Conservation (phyloP, 306 rosid species). For the Chamaecrista fasciculata region DNA sequence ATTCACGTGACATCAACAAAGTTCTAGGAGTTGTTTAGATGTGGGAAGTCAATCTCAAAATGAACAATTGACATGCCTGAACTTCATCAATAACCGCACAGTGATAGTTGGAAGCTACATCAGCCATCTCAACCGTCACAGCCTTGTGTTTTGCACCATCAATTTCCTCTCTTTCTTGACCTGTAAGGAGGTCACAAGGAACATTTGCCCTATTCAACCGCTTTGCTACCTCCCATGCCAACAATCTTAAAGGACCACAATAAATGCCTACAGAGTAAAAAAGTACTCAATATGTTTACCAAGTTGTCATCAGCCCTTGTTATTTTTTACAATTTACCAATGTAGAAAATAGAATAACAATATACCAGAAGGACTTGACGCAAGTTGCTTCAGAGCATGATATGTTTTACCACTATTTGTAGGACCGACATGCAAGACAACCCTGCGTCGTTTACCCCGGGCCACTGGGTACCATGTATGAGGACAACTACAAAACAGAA, state of each 20-base stretch:
- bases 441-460: conserved; percentile 67
- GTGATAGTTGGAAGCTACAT: conserved; percentile 60
- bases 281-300: conserved; percentile 10
- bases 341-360: conserved; percentile 21
- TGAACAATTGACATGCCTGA: conserved; percentile 61
- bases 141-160: conserved; percentile 90
- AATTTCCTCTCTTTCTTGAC: conserved; percentile 85
- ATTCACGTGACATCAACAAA: background rate
- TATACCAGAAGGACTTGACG: conserved; percentile 83
- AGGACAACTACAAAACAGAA: conserved; percentile 57
- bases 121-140: conserved; percentile 98
- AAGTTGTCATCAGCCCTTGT: conserved; percentile 12
- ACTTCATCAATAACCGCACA: conserved; percentile 94
- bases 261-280: conserved; percentile 68
- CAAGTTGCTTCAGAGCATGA: conserved; percentile 78
- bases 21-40: conserved; percentile 18
- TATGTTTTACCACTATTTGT: conserved; percentile 95
- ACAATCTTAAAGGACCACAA: conserved; percentile 94
- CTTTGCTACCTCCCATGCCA: conserved; percentile 97
- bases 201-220: conserved; percentile 88
- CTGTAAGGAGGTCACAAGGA: conserved; percentile 83
- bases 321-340: conserved; percentile 12
- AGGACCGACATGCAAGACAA: conserved; percentile 94
- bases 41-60: conserved; percentile 24
- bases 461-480: conserved; percentile 97